Percentiles rank a stretch among this genome's conserved stretches.
Evolutionary conservation across 257 asterid species (phyloP).

Genomic region (Solanum neorickii): DNA sequence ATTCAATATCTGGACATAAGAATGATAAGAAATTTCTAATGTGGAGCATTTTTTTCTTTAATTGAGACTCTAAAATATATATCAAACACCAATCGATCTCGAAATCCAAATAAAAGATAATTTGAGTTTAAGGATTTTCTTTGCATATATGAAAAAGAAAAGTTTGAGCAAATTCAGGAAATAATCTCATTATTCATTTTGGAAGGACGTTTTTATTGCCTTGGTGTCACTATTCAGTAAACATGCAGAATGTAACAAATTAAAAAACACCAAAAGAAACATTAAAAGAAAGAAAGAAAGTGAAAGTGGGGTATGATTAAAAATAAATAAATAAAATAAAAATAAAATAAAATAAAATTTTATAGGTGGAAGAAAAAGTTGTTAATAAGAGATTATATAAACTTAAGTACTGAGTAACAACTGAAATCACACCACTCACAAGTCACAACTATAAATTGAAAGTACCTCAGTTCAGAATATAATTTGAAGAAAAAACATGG

Average conservation of each 20-base stretch:
- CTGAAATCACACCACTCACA: not conserved
- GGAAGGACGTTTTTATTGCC: not conserved
- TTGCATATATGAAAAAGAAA: not conserved
- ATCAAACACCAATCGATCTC: not conserved
- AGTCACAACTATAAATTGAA: not conserved
- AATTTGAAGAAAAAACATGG: not conserved
- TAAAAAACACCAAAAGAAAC: not conserved
- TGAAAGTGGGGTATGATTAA: not conserved
- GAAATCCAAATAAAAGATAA: not conserved
- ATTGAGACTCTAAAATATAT: not conserved
- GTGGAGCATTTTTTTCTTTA: not conserved
- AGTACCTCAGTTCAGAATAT: no score
- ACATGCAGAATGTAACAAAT: not conserved
- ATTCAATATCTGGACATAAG: not conserved
- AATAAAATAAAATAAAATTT: not conserved
- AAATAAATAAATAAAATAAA: not conserved
- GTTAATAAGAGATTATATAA: not conserved
- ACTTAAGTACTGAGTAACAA: not conserved
- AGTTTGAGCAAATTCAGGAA: not conserved
- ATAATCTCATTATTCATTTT: not conserved
- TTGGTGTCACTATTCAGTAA: not conserved
- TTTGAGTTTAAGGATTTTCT: not conserved
- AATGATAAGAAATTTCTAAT: not conserved
- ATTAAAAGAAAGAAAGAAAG: not conserved
- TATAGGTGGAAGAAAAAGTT: not conserved